Evolutionary conservation across 2,329 filamentous ascomycete genomes (phyloP), one percentile per base, ranked within the genome.

Genomic region (Colletotrichum sp.): DNA sequence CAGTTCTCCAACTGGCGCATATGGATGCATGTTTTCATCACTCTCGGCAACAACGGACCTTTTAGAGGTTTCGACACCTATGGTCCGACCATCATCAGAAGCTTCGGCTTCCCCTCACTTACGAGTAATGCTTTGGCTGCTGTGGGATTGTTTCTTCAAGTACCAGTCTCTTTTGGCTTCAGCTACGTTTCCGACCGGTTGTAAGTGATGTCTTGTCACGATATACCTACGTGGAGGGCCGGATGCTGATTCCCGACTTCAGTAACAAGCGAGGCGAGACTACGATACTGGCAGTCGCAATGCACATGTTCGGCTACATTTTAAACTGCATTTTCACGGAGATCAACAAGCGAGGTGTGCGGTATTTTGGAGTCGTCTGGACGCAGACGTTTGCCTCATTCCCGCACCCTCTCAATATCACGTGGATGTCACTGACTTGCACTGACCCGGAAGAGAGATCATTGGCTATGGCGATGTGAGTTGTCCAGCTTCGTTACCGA

Each of bases 361-460:
- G 85, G 5, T 90, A 90, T 80, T 90, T 91, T 76, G 89, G 88
- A 34, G 88, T 91, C 4, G 86, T 91, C 26, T 90, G 88, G 88
- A 91, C 88, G 0, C 89, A 91, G 78, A 87, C 84, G 0, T 90
- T 91, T 73, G 88, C 88, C 24, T 90, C 88, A 6, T 90, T 90
- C 73, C 87, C 88, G 2, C 89, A 91, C 71, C 89, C 89, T 0
- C 84, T 92, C 26, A 92, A 92, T 79, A 90, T 92, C 66, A 88
- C 90, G 2, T 92, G 90, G 90, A 85, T 92, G 80, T 91, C 90
- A 0, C 83, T 92, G 1, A 86, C 88, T 4, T 91, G 90, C 79
- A 85, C 85, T 0, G 89, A 91, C 67, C 91, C 90, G 0, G 90
- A 92, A 76, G 88, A 92, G 78, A 84, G 90, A 65, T 90, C 90